Conservation (phyloP, 129 eudicot genomes). For the Flaveria brownii region DNA sequence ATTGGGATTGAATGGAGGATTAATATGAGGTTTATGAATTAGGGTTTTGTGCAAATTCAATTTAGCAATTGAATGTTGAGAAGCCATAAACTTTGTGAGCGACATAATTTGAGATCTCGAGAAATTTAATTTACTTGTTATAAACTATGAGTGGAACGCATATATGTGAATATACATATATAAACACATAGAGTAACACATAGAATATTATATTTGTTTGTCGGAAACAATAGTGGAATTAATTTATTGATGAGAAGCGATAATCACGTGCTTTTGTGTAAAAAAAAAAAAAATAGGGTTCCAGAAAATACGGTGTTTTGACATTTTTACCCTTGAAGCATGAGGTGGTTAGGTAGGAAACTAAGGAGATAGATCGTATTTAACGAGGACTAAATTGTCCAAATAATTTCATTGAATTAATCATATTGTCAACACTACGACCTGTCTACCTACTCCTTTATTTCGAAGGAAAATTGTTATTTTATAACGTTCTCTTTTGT, state of each 20-base stretch:
- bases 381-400: constrained; percentile 18
- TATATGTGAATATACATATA: background rate
- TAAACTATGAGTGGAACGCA: background rate
- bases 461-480: too few relatives aligned
- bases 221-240: background rate
- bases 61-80: constrained; percentile 8
- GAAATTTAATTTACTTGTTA: background rate
- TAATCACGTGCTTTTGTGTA: constrained; percentile 31
- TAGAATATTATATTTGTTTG: background rate
- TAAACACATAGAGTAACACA: too few relatives aligned
- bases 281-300: background rate
- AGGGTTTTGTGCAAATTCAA: constrained; percentile 27
- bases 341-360: background rate
- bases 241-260: background rate
- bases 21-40: constrained; percentile 23
- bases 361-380: background rate
- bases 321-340: constrained; percentile 14
- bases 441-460: too few relatives aligned
- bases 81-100: constrained; percentile 30
- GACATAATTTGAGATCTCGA: constrained; percentile 34
- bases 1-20: constrained; percentile 21
- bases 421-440: too few relatives aligned
- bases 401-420: background rate
- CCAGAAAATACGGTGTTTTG: constrained; percentile 9
- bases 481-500: too few relatives aligned